Percentiles rank a stretch among this genome's conserved stretches.
Evolutionary conservation across 2,329 filamentous ascomycete genomes (phyloP).

Genomic region (Neofusicoccum sp.): DNA sequence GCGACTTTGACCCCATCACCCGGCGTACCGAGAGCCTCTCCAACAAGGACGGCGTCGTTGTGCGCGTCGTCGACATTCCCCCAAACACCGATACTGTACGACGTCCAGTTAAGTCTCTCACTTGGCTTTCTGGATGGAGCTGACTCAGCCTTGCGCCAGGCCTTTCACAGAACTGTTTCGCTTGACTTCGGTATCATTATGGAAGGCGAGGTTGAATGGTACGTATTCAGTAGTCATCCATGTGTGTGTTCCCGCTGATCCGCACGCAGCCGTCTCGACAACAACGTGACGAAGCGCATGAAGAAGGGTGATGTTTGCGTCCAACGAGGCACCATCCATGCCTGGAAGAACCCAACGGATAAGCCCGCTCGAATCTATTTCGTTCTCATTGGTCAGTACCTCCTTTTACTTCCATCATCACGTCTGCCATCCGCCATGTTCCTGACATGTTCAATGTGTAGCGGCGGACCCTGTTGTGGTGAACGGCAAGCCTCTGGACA

Average conservation of each 20-base stretch:
- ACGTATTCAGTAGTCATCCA: not conserved
- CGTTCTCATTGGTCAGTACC: not conserved
- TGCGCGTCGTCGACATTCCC: conserved; percentile 6
- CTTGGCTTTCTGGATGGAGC: not conserved
- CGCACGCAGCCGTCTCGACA: not conserved
- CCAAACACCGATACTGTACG: not conserved
- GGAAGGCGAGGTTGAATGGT: conserved; percentile 11
- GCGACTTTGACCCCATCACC: not conserved
- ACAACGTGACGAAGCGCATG: conserved; percentile 21
- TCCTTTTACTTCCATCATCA: not conserved
- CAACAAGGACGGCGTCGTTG: conserved; percentile 8
- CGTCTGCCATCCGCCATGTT: not conserved
- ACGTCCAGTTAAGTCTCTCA: too few relatives aligned
- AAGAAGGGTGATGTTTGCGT: conserved; percentile 36
- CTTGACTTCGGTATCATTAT: not conserved
- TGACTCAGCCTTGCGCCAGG: not conserved
- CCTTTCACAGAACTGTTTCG: conserved; percentile 1
- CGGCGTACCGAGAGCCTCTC: not conserved
- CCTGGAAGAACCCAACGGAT: conserved; percentile 32
- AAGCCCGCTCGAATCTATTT: not conserved
- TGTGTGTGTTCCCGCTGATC: not conserved
- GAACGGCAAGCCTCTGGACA: not conserved
- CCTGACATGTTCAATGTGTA: not conserved
- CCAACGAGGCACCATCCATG: conserved; percentile 40
- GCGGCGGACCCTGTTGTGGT: not conserved